A percentile compares a stretch with the other conserved stretches of the same genome.
phyloP scores from a whole-genome alignment of 352 stramenopile genomes.

The Phytophthora boehmeriae region DNA sequence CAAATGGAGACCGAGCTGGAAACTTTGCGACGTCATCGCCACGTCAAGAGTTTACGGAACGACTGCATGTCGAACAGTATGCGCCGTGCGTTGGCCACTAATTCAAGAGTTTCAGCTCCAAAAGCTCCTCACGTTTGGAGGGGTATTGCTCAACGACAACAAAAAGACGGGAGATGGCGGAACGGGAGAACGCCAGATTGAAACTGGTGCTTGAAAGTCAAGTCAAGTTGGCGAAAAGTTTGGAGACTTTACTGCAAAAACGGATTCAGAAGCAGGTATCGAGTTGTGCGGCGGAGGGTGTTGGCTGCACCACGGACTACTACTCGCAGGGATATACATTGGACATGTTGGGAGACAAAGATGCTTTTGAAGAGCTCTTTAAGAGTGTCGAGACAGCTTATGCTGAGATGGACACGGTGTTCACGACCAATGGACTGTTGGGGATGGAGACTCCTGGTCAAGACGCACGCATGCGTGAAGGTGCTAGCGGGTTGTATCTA shows the following conservation, averaged over 20 bases:
- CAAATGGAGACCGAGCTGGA: constrained; percentile 35
- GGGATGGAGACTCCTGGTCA: constrained; percentile 22
- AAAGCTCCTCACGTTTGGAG: constrained; percentile 39
- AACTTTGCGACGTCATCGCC: constrained; percentile 15
- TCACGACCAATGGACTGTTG: constrained; percentile 34
- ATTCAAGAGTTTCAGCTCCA: not conserved
- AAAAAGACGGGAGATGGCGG: constrained; percentile 41
- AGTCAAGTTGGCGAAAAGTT: constrained; percentile 49
- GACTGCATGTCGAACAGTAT: constrained; percentile 1
- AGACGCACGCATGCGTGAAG: constrained; percentile 38
- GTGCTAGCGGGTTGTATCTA: constrained; percentile 33
- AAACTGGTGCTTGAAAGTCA: constrained; percentile 55
- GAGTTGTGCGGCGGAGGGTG: constrained; percentile 17
- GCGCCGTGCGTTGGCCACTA: not conserved
- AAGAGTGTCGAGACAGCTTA: constrained; percentile 34
- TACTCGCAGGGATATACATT: constrained; percentile 25
- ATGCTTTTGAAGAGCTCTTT: constrained; percentile 33
- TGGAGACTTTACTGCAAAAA: constrained; percentile 55
- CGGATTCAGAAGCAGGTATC: constrained; percentile 33
- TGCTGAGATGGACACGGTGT: constrained; percentile 29
- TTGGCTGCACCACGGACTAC: constrained; percentile 1
- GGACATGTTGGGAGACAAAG: constrained; percentile 32
- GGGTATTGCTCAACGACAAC: constrained; percentile 47
- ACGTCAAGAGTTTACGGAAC: constrained; percentile 9
- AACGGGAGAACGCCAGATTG: constrained; percentile 56